These are phyloP conservation scores for Purshia tridentata DNA, from an alignment of 306 rosid genomes.

Conservation along the genomic window DNA sequence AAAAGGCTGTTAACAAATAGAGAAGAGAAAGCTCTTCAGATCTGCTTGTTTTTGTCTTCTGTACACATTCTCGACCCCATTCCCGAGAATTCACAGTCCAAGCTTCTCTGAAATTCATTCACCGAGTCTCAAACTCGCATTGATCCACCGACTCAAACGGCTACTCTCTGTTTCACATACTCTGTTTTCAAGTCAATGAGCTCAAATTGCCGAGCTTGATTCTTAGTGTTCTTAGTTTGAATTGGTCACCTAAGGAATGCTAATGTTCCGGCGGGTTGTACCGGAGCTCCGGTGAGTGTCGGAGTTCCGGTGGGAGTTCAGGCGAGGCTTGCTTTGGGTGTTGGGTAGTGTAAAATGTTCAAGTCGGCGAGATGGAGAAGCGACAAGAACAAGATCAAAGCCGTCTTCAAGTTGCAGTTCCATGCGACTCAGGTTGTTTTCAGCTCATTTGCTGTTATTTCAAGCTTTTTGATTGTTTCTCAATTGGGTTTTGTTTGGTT, in stretches of 20 bases:
- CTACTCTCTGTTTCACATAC: neutral
- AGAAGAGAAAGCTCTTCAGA: constrained; percentile 32
- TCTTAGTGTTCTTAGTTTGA: neutral
- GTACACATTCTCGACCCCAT: constrained; percentile 15
- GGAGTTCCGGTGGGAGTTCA: constrained; percentile 19
- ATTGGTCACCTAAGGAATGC: constrained; percentile 31
- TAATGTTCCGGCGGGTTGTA: constrained; percentile 16
- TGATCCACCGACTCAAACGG: constrained; percentile 15
- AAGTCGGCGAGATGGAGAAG: constrained; percentile 86
- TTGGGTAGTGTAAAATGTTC: constrained; percentile 50
- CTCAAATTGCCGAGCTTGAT: constrained; percentile 19
- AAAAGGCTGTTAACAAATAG: constrained; percentile 22
- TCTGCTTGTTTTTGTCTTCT: constrained; percentile 29
- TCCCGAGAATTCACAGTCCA: constrained; percentile 19
- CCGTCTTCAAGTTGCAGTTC: constrained; percentile 75
- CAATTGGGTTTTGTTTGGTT: constrained; percentile 31
- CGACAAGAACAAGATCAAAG: constrained; percentile 77
- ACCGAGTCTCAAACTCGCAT: constrained; percentile 17
- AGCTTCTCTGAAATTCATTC: constrained; percentile 1
- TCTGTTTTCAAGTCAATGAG: constrained; percentile 18
- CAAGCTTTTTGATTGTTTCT: neutral
- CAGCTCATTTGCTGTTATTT: neutral
- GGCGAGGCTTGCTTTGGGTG: constrained; percentile 16
- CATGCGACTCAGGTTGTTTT: constrained; percentile 68
- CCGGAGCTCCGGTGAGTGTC: constrained; percentile 26